Conservation (phyloP, 108 stramenopile species). For the Skeletonema marinoi region DNA sequence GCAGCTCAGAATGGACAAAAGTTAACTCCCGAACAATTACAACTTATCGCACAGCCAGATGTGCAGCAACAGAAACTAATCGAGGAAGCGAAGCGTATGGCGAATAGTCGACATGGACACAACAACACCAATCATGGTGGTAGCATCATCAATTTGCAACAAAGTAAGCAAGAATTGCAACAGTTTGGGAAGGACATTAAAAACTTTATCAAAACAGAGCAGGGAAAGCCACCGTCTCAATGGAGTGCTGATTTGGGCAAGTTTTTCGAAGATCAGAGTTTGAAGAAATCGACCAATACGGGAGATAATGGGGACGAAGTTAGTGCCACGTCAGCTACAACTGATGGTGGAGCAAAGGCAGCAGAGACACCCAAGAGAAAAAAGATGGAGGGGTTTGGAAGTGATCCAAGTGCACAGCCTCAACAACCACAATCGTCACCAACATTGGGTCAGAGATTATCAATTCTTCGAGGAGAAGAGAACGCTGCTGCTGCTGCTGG, state of each 20-base stretch:
- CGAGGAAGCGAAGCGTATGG: conserved; percentile 31
- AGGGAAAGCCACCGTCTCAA: conserved; percentile 36
- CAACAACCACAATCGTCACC: not conserved
- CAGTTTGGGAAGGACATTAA: conserved; percentile 37
- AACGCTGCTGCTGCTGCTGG: not conserved
- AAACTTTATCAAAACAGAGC: conserved; percentile 38
- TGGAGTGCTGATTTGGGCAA: conserved; percentile 46
- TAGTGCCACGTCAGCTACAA: not conserved
- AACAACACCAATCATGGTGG: not conserved
- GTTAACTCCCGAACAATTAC: conserved; percentile 65
- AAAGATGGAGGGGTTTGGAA: conserved; percentile 47
- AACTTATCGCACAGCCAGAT: conserved; percentile 44
- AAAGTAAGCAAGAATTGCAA: conserved; percentile 12
- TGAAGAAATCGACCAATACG: not conserved
- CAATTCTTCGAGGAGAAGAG: not conserved
- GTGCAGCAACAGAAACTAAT: conserved; percentile 48
- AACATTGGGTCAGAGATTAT: not conserved
- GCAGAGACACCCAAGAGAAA: conserved; percentile 5
- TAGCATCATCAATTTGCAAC: not conserved
- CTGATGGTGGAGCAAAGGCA: not conserved
- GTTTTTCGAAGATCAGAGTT: conserved; percentile 42
- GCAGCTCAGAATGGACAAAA: conserved; percentile 69
- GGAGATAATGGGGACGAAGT: not conserved
- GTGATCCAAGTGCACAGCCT: conserved; percentile 11
- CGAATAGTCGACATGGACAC: not conserved